Evolutionary conservation across 2,329 filamentous ascomycete species (phyloP), one percentile per base, ranked within the genome.

Genomic region (Clarireedia sp.): DNA sequence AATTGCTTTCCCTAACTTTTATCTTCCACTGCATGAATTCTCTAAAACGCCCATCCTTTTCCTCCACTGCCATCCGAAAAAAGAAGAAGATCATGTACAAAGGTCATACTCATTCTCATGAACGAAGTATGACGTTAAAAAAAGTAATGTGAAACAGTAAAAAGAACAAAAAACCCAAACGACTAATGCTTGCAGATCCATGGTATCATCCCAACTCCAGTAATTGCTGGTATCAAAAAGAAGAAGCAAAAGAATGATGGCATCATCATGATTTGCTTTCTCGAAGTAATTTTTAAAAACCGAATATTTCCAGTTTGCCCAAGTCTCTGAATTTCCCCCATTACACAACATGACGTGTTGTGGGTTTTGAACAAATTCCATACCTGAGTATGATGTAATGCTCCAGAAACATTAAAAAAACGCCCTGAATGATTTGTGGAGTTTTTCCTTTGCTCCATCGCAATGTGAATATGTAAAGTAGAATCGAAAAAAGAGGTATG

Each of bases 161-260:
- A 56, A 38, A 53, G 40, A 37, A 38, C 47, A 51, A 54, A 51
- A 56, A 59, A 57, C 61, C 33, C 10, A 49, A 47, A 17, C 9
- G 10, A 33, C 10, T 12, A 45, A 45, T 45, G 3, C 59, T 47
- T 59, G 56, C 57, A 62, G 59, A 56, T 57, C 62, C 62, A 58
- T 66, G 64, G 64, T 66, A 66, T 66, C 64, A 65, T 66, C 63
- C 64, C 52, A 63, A 63, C 62, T 58, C 63, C 63, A 40, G 16
- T 51, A 57, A 57, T 43, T 43, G 48, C 58, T 56, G 57, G 58
- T 63, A 62, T 62, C 58, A 62, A 62, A 61, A 58, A 38, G 38
- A 57, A 57, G 47, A 49, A 52, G 24, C 24, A 24, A 51, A 56
- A 44, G 14, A 59, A 56, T 58, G 37, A 52, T 49, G 43, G 29